phyloP scores from a whole-genome alignment of 345 rosid species.

The Pugionium cornutum region DNA sequence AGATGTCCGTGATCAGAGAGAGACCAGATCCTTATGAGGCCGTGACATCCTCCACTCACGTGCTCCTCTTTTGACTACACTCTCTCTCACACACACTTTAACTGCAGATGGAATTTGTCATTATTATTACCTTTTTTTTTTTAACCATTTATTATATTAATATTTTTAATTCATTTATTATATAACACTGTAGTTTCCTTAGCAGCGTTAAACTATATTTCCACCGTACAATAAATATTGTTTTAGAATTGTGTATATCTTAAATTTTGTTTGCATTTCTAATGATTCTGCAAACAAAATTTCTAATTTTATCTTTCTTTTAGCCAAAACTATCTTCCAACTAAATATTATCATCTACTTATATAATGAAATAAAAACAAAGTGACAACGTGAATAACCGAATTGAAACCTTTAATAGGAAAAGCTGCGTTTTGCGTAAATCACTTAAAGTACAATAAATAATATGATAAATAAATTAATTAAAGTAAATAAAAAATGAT shows the following conservation, averaged over 20 bases:
- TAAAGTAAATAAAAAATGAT: too few species aligned
- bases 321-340: neutral
- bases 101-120: conserved; percentile 33
- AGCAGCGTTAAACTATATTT: conserved; percentile 16
- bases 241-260: neutral
- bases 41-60: conserved; percentile 42
- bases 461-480: too few species aligned
- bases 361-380: neutral
- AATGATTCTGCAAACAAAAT: neutral
- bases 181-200: conserved; percentile 28
- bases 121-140: conserved; percentile 19
- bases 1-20: conserved; percentile 26
- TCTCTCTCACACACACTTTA: conserved; percentile 23
- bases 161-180: neutral
- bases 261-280: neutral
- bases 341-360: neutral
- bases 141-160: conserved; percentile 2
- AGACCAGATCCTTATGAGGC: conserved; percentile 44
- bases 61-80: conserved; percentile 43
- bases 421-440: too few species aligned
- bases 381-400: too few species aligned
- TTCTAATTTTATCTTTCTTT: neutral
- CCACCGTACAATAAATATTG: conserved; percentile 10
- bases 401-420: too few species aligned
- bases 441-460: too few species aligned